Percentiles rank a stretch among this genome's conserved stretches.
These are phyloP conservation scores for Allantophomopsis lycopodina DNA, from an alignment of 2,329 filamentous ascomycete species.

Conservation along the genomic window DNA sequence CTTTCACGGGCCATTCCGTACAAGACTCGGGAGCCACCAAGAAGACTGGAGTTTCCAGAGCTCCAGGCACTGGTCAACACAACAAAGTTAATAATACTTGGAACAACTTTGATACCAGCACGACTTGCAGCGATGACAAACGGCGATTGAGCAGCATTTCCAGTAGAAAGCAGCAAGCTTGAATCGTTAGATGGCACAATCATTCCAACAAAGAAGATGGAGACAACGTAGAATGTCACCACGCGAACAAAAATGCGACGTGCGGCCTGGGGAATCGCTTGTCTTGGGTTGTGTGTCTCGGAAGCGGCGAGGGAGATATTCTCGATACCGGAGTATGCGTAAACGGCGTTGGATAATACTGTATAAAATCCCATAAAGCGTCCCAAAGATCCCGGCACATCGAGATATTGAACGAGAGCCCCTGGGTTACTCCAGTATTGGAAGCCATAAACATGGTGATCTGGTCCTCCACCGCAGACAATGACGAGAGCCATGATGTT, in stretches of 20 bases:
- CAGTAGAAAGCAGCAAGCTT: slow-evolving; percentile 23
- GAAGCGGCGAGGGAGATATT: slow-evolving; percentile 37
- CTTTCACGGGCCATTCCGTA: slow-evolving; percentile 44
- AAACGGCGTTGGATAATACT: slow-evolving; percentile 31
- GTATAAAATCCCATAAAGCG: slow-evolving; percentile 52
- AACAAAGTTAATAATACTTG: slow-evolving; percentile 63
- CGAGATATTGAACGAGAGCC: slow-evolving; percentile 51
- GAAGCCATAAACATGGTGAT: slow-evolving; percentile 46
- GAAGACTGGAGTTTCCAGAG: slow-evolving; percentile 52
- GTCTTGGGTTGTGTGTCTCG: slow-evolving; percentile 52
- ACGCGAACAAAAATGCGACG: slow-evolving; percentile 71
- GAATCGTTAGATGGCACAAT: slow-evolving; percentile 60
- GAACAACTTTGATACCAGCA: slow-evolving; percentile 53
- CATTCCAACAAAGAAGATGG: slow-evolving; percentile 58
- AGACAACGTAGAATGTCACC: slow-evolving; percentile 54
- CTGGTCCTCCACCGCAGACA: slow-evolving; percentile 47
- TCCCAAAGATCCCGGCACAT: slow-evolving; percentile 35
- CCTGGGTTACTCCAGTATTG: slow-evolving; percentile 57
- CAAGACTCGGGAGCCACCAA: slow-evolving; percentile 42
- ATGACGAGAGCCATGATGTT: slow-evolving; percentile 49
- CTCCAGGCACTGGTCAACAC: slow-evolving; percentile 62
- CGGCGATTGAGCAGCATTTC: slow-evolving; percentile 34
- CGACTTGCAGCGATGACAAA: slow-evolving; percentile 61
- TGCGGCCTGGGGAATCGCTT: slow-evolving; percentile 58
- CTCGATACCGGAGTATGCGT: slow-evolving; percentile 32